A percentile compares a stretch with the other conserved stretches of the same genome.
These are phyloP conservation scores for Elsinoe arachidis DNA, from an alignment of 2,329 filamentous ascomycete species.

Conservation along the genomic window DNA sequence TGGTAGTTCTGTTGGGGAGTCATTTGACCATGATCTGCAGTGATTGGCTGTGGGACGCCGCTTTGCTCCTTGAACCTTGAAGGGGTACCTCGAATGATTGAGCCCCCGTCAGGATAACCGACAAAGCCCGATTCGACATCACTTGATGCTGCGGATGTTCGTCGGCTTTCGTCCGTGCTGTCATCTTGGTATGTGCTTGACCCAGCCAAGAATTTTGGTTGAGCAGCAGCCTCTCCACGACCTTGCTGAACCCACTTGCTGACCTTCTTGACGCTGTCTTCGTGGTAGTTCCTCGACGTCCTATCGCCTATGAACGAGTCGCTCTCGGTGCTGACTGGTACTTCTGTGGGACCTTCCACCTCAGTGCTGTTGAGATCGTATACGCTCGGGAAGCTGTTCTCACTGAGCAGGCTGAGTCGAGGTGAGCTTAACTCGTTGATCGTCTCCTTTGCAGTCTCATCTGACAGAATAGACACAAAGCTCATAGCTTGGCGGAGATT, in stretches of 20 bases:
- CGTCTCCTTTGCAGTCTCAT: conserved; percentile 21
- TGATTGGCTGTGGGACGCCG: background rate
- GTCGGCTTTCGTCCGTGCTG: background rate
- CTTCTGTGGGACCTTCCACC: background rate
- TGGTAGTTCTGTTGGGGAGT: background rate
- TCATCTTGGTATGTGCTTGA: background rate
- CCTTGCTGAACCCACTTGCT: conserved; percentile 29
- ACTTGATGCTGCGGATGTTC: background rate
- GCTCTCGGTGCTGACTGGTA: background rate
- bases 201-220: background rate
- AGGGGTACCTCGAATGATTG: conserved; percentile 28
- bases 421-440: conserved; percentile 26
- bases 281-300: background rate
- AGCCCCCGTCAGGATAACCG: conserved; percentile 27
- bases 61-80: conserved; percentile 22
- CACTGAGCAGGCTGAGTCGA: conserved; percentile 29
- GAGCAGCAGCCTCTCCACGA: background rate
- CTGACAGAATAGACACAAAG: conserved; percentile 29
- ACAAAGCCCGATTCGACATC: conserved; percentile 21
- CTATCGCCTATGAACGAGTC: background rate
- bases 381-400: conserved; percentile 31
- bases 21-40: background rate
- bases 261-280: conserved; percentile 30
- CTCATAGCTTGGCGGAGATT: conserved; percentile 27
- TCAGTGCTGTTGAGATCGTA: conserved; percentile 25